A percentile compares a stretch with the other conserved stretches of the same genome.
These are phyloP conservation scores for Mycosphaerella sp. DNA, from an alignment of 2,329 filamentous ascomycete genomes.

Conservation along the genomic window DNA sequence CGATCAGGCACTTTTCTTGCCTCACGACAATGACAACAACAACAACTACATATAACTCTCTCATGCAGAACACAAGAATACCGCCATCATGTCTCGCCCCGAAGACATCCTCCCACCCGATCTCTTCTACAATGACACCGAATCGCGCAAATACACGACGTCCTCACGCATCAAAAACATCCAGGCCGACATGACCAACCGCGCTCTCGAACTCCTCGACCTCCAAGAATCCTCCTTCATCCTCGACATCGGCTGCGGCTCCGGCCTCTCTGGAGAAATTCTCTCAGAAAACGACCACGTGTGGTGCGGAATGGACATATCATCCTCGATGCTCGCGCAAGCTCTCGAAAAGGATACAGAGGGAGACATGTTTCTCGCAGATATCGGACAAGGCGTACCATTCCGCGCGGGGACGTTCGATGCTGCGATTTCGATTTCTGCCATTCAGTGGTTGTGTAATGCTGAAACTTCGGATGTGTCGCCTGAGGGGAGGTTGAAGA, in stretches of 20 bases:
- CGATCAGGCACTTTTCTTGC: no score
- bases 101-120: constrained; percentile 94
- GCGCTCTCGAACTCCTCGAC: constrained; percentile 84
- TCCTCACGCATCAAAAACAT: constrained; percentile 93
- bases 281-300: constrained; percentile 83
- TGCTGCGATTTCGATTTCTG: constrained; percentile 88
- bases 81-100: constrained; percentile 76
- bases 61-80: not conserved
- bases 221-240: constrained; percentile 75
- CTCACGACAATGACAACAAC: not conserved
- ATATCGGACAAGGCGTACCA: constrained; percentile 91
- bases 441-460: constrained; percentile 98
- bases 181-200: constrained; percentile 88
- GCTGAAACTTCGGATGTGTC: constrained; percentile 82
- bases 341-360: constrained; percentile 88
- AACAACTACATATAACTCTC: no score
- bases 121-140: constrained; percentile 92
- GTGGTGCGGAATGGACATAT: constrained; percentile 97
- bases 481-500: constrained; percentile 66
- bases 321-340: constrained; percentile 91
- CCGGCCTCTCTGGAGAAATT: constrained; percentile 89
- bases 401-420: constrained; percentile 91
- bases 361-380: constrained; percentile 86
- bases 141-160: constrained; percentile 96
- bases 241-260: constrained; percentile 94